These are phyloP conservation scores for Wickerhamiella musiphila DNA, from an alignment of 805 yeast species.

Conservation along the genomic window DNA sequence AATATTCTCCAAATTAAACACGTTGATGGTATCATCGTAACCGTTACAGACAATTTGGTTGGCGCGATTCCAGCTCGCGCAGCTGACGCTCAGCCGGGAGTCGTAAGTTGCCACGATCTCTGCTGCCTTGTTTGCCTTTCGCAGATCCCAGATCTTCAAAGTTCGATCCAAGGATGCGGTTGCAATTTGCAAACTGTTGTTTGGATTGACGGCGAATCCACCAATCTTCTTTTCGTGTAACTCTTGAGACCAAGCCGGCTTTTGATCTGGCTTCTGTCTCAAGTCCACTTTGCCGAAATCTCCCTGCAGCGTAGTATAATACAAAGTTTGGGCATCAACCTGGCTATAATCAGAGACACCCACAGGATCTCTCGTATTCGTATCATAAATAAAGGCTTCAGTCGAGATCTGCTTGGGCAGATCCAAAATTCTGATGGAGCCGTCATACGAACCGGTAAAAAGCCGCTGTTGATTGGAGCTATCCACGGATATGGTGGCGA, in stretches of 20 bases:
- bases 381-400: conserved; percentile 42
- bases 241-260: conserved; percentile 23
- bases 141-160: conserved; percentile 70
- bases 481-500: conserved; percentile 45
- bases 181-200: conserved; percentile 44
- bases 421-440: conserved; percentile 62
- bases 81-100: conserved; percentile 66
- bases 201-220: conserved; percentile 67
- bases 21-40: conserved; percentile 66
- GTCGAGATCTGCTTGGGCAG: conserved; percentile 39
- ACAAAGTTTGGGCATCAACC: conserved; percentile 39
- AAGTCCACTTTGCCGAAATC: conserved; percentile 60
- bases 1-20: conserved; percentile 38
- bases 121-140: conserved; percentile 24
- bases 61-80: conserved; percentile 64
- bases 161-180: conserved; percentile 84
- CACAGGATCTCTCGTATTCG: conserved; percentile 26
- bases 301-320: conserved; percentile 66
- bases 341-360: conserved; percentile 66
- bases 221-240: conserved; percentile 87
- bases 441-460: conserved; percentile 70
- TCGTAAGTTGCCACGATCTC: conserved; percentile 38
- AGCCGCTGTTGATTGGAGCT: conserved; percentile 35
- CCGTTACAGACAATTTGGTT: conserved; percentile 75
- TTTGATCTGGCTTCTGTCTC: conserved; percentile 30